A percentile compares a stretch with the other conserved stretches of the same genome.
phyloP scores from a whole-genome alignment of 2,329 filamentous ascomycete species.

The Hortaea werneckii region DNA sequence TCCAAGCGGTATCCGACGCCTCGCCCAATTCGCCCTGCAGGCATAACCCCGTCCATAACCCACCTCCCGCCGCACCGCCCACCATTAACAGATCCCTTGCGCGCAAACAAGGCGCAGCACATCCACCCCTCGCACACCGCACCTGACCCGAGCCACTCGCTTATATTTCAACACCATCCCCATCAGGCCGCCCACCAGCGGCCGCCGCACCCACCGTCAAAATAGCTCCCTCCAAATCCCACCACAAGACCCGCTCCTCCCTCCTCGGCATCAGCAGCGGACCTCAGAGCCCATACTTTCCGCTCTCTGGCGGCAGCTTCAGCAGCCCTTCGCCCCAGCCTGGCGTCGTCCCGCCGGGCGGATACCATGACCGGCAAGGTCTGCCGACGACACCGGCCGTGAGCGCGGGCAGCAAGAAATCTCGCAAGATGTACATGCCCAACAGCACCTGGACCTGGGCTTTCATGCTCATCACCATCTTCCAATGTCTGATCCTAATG shows the following conservation, averaged over 20 bases:
- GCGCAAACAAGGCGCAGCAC: no score
- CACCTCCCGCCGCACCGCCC: no score
- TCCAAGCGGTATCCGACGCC: no score
- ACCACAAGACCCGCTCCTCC: conserved; percentile 47
- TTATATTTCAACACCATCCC: neutral
- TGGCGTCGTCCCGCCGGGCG: conserved; percentile 26
- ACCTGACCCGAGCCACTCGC: neutral
- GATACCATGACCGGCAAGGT: conserved; percentile 43
- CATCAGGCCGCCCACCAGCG: conserved; percentile 15
- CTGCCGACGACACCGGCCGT: conserved; percentile 30
- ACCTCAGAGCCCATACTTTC: conserved; percentile 29
- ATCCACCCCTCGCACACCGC: no score
- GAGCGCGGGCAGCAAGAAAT: conserved; percentile 5
- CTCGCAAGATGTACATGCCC: conserved; percentile 61
- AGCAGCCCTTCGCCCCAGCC: conserved; percentile 9
- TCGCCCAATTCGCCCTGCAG: no score
- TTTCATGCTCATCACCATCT: conserved; percentile 62
- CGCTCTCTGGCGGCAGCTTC: conserved; percentile 34
- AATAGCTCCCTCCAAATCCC: conserved; percentile 38
- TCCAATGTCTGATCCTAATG: conserved; percentile 73
- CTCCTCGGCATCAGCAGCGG: conserved; percentile 41
- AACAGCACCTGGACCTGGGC: conserved; percentile 79
- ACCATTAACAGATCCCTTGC: no score
- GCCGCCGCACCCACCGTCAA: conserved; percentile 5
- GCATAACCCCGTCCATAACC: no score